phyloP scores from a whole-genome alignment of 2,329 filamentous ascomycete genomes.

The Basipetospora chlamydospora region DNA sequence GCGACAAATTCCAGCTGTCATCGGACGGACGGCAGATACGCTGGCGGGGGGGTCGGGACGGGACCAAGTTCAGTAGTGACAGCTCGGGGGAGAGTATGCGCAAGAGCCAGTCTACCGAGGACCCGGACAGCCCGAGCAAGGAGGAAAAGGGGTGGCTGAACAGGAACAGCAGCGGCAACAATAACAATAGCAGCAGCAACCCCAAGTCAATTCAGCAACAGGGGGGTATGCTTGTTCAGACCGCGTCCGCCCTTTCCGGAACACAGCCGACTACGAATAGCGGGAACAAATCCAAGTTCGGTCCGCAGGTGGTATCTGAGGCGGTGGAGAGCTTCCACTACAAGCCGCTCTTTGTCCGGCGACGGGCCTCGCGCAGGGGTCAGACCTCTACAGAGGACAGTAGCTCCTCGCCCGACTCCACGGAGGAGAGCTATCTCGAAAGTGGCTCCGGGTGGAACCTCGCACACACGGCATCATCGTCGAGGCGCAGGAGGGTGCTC shows the following conservation, averaged over 20 bases:
- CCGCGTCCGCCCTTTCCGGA: background rate
- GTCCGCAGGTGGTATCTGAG: slow-evolving; percentile 16
- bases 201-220: too few species aligned
- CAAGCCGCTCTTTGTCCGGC: slow-evolving; percentile 45
- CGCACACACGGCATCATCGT: slow-evolving; percentile 32
- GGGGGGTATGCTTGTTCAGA: too few species aligned
- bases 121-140: slow-evolving; percentile 22
- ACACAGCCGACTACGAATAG: background rate
- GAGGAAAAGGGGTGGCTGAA: too few species aligned
- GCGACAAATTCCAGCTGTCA: slow-evolving; percentile 63
- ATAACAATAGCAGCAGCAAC: too few species aligned
- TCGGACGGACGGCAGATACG: slow-evolving; percentile 64
- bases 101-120: slow-evolving; percentile 33
- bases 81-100: slow-evolving; percentile 35
- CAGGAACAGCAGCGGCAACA: slow-evolving; percentile 9
- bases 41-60: slow-evolving; percentile 57
- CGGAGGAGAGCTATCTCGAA: slow-evolving; percentile 33
- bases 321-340: slow-evolving; percentile 42
- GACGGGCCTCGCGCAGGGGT: slow-evolving; percentile 30
- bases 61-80: slow-evolving; percentile 53
- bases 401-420: slow-evolving; percentile 29
- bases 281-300: background rate
- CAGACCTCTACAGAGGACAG: slow-evolving; percentile 34
- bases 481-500: slow-evolving; percentile 37
- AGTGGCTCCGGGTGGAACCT: slow-evolving; percentile 31